Percentiles rank a stretch among this genome's conserved stretches.
These are phyloP conservation scores for Dipodascopsis uninucleata DNA, from an alignment of 805 yeast species.

Conservation along the genomic window DNA sequence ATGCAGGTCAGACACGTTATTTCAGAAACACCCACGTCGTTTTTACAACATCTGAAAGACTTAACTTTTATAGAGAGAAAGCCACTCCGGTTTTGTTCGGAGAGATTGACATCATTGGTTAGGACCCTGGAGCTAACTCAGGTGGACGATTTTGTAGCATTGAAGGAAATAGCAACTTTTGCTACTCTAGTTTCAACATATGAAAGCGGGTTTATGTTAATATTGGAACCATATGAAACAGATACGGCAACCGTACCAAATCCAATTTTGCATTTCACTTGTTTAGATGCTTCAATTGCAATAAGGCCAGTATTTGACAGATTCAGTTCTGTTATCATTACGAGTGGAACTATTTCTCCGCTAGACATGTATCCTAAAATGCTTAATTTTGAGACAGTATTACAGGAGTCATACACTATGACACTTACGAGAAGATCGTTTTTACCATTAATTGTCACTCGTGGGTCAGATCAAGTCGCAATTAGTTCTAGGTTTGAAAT, in stretches of 20 bases:
- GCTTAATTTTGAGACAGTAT: slow-evolving; percentile 88
- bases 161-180: slow-evolving; percentile 93
- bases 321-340: slow-evolving; percentile 86
- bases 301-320: slow-evolving; percentile 95
- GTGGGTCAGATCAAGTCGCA: slow-evolving; percentile 97
- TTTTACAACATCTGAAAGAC: slow-evolving; percentile 87
- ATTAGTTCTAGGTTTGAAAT: slow-evolving; percentile 95
- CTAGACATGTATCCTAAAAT: slow-evolving; percentile 97
- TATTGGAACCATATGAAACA: slow-evolving; percentile 92
- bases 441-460: slow-evolving; percentile 91
- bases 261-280: slow-evolving; percentile 87
- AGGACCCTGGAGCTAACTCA: slow-evolving; percentile 83
- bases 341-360: slow-evolving; percentile 98
- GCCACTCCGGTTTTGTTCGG: slow-evolving; percentile 84
- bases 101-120: slow-evolving; percentile 80
- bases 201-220: slow-evolving; percentile 86
- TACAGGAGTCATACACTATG: slow-evolving; percentile 95
- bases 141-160: slow-evolving; percentile 86
- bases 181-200: slow-evolving; percentile 95
- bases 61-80: slow-evolving; percentile 88
- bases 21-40: slow-evolving; percentile 94
- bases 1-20: slow-evolving; percentile 97
- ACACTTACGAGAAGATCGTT: slow-evolving; percentile 88
- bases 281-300: slow-evolving; percentile 96
- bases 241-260: slow-evolving; percentile 95